A percentile compares a stretch with the other conserved stretches of the same genome.
phyloP scores from a whole-genome alignment of 495 filamentous ascomycete species.

The Pseudotulostoma volvatum region DNA sequence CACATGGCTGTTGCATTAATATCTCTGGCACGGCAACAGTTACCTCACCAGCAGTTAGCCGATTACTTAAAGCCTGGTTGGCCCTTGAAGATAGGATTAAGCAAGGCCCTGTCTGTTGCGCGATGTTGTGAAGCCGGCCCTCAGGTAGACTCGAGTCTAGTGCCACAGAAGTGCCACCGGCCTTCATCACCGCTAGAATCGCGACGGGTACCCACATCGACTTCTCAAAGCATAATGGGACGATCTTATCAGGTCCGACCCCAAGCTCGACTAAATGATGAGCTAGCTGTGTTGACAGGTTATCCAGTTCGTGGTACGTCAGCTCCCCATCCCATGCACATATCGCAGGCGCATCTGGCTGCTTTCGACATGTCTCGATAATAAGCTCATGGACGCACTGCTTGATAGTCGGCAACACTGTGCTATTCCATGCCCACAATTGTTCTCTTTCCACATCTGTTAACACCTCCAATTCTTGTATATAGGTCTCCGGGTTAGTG shows the following conservation, averaged over 20 bases:
- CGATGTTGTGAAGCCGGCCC: slow-evolving; percentile 6
- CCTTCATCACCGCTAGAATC: slow-evolving; percentile 34
- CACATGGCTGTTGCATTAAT: too few relatives aligned
- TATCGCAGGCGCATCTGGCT: slow-evolving; percentile 7
- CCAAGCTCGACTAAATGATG: slow-evolving; percentile 9
- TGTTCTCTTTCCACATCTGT: too few relatives aligned
- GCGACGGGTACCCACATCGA: slow-evolving; percentile 25
- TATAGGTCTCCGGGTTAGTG: too few relatives aligned
- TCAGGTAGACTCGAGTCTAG: slow-evolving; percentile 4
- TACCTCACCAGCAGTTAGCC: too few relatives aligned
- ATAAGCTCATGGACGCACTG: slow-evolving; percentile 1
- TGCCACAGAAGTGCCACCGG: slow-evolving; percentile 22
- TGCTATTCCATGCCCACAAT: slow-evolving; percentile 2
- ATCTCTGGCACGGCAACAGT: too few relatives aligned
- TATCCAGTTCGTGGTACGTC: slow-evolving; percentile 7
- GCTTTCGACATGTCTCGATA: neutral
- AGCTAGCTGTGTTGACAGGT: slow-evolving; percentile 2
- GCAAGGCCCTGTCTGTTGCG: too few relatives aligned
- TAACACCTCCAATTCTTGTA: too few relatives aligned
- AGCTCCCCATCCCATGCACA: slow-evolving; percentile 10
- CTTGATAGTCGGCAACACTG: neutral
- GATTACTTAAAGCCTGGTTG: too few relatives aligned
- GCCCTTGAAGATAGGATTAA: too few relatives aligned
- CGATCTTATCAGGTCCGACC: slow-evolving; percentile 22
- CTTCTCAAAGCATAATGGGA: slow-evolving; percentile 41